Conservation (phyloP, 176 grass and related monocot genomes). For the Canna indica region DNA sequence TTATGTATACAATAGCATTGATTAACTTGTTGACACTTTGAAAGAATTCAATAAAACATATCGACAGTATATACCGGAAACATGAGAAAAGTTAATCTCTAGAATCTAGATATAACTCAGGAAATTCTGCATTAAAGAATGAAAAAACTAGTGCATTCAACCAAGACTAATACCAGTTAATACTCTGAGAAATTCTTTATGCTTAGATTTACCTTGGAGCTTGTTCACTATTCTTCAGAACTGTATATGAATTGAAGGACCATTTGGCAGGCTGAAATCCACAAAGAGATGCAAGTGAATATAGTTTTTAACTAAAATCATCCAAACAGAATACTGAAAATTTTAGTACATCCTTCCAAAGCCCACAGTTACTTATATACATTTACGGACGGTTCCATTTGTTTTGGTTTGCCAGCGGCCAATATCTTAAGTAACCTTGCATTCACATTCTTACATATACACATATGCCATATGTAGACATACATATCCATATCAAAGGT, state of each 20-base stretch:
- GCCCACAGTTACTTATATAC: no score
- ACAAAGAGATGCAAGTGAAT: constrained; percentile 12
- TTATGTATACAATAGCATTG: not conserved
- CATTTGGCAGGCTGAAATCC: constrained; percentile 86
- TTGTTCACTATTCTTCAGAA: constrained; percentile 85
- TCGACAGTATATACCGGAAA: not conserved
- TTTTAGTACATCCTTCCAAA: not conserved
- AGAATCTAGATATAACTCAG: not conserved
- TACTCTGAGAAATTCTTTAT: not conserved
- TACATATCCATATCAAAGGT: no score
- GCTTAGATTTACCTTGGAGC: constrained; percentile 54
- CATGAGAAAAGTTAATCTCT: not conserved
- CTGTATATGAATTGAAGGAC: constrained; percentile 75
- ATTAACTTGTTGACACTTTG: not conserved
- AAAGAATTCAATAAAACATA: not conserved
- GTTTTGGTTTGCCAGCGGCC: no score
- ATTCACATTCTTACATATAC: no score
- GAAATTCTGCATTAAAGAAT: not conserved
- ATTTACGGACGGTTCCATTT: no score
- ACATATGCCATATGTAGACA: no score
- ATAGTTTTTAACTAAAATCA: not conserved
- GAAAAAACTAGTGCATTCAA: not conserved
- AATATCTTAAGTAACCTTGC: no score
- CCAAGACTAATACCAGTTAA: not conserved
- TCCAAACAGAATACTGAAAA: not conserved